phyloP scores from a whole-genome alignment of 2,329 filamentous ascomycete genomes.

The Aspergillus ruber region DNA sequence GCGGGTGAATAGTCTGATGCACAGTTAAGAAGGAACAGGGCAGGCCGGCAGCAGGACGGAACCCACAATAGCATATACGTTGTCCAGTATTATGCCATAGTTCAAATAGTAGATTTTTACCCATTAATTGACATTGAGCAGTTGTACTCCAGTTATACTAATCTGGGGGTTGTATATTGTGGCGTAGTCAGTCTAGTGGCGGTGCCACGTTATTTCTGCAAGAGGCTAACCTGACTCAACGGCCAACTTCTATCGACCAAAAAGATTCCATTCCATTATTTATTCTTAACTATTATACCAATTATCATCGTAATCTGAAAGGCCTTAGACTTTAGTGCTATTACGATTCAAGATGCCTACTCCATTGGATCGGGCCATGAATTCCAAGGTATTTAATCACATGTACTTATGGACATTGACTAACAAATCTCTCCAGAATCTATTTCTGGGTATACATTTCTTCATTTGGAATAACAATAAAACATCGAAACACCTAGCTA shows the following conservation, averaged over 20 bases:
- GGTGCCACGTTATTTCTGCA: neutral
- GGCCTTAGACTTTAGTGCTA: neutral
- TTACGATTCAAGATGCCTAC: conserved; percentile 54
- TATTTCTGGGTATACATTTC: conserved; percentile 56
- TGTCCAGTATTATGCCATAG: no score
- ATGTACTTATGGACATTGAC: neutral
- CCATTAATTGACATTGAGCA: no score
- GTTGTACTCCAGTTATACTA: no score
- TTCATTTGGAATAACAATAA: neutral
- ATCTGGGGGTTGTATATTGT: neutral
- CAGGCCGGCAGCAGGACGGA: no score
- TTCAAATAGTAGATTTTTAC: no score
- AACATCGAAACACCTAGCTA: conserved; percentile 7
- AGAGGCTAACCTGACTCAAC: neutral
- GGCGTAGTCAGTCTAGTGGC: neutral
- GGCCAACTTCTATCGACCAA: neutral
- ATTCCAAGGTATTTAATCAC: conserved; percentile 54
- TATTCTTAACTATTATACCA: neutral
- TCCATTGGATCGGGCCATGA: conserved; percentile 60
- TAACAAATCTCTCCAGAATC: conserved; percentile 47
- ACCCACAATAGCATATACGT: no score
- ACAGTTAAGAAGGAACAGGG: no score
- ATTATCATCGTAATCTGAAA: neutral
- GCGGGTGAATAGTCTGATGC: no score
- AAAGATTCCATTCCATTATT: no score